Conservation (phyloP, 2,329 filamentous ascomycete species). For the Bipolaris victoriae region DNA sequence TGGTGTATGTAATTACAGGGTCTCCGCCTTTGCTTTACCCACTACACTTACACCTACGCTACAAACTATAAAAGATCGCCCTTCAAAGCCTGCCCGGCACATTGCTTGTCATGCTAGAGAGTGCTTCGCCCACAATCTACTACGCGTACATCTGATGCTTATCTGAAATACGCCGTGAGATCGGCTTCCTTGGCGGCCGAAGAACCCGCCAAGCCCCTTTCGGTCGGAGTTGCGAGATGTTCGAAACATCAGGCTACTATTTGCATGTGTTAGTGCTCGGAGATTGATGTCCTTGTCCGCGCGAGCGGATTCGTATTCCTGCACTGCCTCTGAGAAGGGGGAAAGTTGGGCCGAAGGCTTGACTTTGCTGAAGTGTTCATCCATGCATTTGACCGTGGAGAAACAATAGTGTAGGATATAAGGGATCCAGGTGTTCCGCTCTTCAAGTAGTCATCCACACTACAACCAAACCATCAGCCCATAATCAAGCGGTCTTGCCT, state of each 20-base stretch:
- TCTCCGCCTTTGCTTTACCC: too few relatives aligned
- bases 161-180: background rate
- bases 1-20: too few relatives aligned
- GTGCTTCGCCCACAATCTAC: background rate
- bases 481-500: background rate
- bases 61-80: too few relatives aligned
- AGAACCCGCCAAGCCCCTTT: slow-evolving; percentile 1
- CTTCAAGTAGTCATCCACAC: background rate
- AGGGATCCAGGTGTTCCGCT: slow-evolving; percentile 10
- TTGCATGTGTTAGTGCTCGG: slow-evolving; percentile 1
- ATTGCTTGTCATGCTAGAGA: background rate
- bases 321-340: slow-evolving; percentile 9
- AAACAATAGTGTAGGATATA: slow-evolving; percentile 18
- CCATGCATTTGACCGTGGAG: slow-evolving; percentile 5
- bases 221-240: slow-evolving; percentile 3
- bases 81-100: too few relatives aligned
- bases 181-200: slow-evolving; percentile 11
- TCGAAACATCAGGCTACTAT: background rate
- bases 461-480: too few relatives aligned
- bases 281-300: background rate
- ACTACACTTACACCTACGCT: background rate
- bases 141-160: background rate
- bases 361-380: slow-evolving; percentile 2
- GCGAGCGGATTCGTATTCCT: slow-evolving; percentile 4
- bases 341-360: background rate